A percentile compares a stretch with the other conserved stretches of the same genome.
These are phyloP conservation scores for Tulasnella calospora DNA, from an alignment of 768 basidiomycete species.

Conservation along the genomic window DNA sequence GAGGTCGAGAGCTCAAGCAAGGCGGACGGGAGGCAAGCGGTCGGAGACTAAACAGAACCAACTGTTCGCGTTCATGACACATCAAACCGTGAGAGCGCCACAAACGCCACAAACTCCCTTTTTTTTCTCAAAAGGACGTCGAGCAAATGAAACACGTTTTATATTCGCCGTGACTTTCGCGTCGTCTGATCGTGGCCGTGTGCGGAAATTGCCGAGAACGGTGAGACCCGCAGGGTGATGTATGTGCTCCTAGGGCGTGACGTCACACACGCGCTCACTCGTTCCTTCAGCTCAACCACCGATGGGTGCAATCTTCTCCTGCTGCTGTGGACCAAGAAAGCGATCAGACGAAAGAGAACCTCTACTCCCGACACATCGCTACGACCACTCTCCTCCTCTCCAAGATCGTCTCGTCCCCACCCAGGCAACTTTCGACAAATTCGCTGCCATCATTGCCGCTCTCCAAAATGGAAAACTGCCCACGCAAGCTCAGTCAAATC, in stretches of 20 bases:
- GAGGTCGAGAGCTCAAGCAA: neutral
- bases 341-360: constrained; percentile 6
- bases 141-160: neutral
- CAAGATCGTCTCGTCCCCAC: neutral
- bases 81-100: neutral
- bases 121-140: neutral
- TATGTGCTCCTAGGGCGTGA: neutral
- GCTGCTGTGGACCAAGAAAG: constrained; percentile 6
- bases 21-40: neutral
- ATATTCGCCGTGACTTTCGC: neutral
- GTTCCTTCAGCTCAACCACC: neutral
- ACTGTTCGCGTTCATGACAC: neutral
- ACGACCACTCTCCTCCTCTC: neutral
- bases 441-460: constrained; percentile 12
- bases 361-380: constrained; percentile 1
- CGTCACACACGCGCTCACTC: neutral
- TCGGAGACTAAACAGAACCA: constrained; percentile 3
- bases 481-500: neutral
- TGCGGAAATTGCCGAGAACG: neutral
- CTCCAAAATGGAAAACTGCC: constrained; percentile 2
- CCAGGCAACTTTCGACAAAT: constrained; percentile 5
- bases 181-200: neutral
- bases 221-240: neutral
- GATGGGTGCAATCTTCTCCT: neutral
- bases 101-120: neutral